Evolutionary conservation across 768 basidiomycete genomes (phyloP).

Genomic region (Dacryopinax primogenitus): DNA sequence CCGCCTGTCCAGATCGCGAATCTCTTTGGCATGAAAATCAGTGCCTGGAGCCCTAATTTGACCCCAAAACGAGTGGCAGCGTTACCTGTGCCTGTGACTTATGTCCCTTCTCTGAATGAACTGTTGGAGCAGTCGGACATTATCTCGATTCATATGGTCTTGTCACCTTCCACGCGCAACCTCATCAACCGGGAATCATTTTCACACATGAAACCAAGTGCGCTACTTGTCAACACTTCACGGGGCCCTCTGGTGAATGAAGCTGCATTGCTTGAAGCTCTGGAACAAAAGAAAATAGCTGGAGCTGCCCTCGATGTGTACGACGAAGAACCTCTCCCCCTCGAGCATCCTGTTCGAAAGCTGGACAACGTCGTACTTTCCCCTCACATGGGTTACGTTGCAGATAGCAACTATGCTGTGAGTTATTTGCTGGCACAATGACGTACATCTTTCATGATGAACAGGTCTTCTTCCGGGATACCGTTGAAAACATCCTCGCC

Average conservation of each 20-base stretch:
- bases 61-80: slow-evolving; percentile 40
- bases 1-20: slow-evolving; percentile 38
- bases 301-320: slow-evolving; percentile 57
- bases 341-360: slow-evolving; percentile 41
- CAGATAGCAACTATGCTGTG: slow-evolving; percentile 41
- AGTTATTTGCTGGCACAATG: not conserved
- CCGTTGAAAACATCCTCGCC: slow-evolving; percentile 44
- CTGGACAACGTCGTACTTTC: slow-evolving; percentile 43
- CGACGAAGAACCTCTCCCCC: slow-evolving; percentile 50
- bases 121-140: slow-evolving; percentile 44
- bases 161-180: slow-evolving; percentile 38
- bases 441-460: slow-evolving; percentile 13
- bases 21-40: slow-evolving; percentile 45
- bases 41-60: slow-evolving; percentile 54
- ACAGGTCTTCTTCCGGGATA: slow-evolving; percentile 41
- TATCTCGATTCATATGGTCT: slow-evolving; percentile 48
- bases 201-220: slow-evolving; percentile 41
- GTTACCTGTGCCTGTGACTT: slow-evolving; percentile 39
- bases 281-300: slow-evolving; percentile 37
- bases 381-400: slow-evolving; percentile 51
- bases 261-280: slow-evolving; percentile 36
- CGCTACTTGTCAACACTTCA: slow-evolving; percentile 54
- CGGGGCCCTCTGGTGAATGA: slow-evolving; percentile 56
- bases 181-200: slow-evolving; percentile 40
- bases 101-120: slow-evolving; percentile 38